Conservation (phyloP, 208 protist species). For the Leishmania amazonensis region DNA sequence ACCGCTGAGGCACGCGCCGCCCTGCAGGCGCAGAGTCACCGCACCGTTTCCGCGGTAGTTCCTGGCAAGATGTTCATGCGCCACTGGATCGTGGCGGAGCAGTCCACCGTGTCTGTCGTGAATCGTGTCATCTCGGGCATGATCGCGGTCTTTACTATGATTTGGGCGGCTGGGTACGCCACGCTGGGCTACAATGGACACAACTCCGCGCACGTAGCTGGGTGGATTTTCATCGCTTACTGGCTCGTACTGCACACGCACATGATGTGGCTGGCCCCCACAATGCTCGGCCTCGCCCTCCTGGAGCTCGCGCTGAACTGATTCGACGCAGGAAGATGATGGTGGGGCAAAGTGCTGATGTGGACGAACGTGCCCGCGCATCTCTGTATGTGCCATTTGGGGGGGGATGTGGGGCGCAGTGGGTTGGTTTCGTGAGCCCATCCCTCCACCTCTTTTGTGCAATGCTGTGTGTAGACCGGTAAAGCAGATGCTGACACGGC, state of each 20-base stretch:
- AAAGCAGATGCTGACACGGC: not conserved
- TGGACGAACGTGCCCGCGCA: not conserved
- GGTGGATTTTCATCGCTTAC: slow-evolving; percentile 85
- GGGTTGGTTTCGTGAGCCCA: not conserved
- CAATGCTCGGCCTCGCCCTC: slow-evolving; percentile 43
- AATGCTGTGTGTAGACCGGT: not conserved
- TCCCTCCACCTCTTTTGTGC: not conserved
- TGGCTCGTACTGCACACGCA: slow-evolving; percentile 88
- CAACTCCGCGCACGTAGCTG: slow-evolving; percentile 75
- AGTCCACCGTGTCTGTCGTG: slow-evolving; percentile 85
- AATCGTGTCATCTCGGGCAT: slow-evolving; percentile 89
- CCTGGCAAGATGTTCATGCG: slow-evolving; percentile 93
- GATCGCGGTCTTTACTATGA: slow-evolving; percentile 78
- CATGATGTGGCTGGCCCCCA: slow-evolving; percentile 60
- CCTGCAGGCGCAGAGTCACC: slow-evolving; percentile 58
- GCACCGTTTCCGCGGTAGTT: slow-evolving; percentile 82
- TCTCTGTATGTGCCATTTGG: not conserved
- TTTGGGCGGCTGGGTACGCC: slow-evolving; percentile 83
- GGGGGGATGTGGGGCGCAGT: not conserved
- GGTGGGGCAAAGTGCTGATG: not conserved
- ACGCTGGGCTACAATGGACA: slow-evolving; percentile 89
- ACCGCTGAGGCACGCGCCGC: slow-evolving; percentile 50
- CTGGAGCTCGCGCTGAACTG: slow-evolving; percentile 80
- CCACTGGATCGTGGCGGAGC: slow-evolving; percentile 90
- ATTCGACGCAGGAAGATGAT: not conserved